These are phyloP conservation scores for Globisporangium nagaii DNA, from an alignment of 352 stramenopile species.

Conservation along the genomic window DNA sequence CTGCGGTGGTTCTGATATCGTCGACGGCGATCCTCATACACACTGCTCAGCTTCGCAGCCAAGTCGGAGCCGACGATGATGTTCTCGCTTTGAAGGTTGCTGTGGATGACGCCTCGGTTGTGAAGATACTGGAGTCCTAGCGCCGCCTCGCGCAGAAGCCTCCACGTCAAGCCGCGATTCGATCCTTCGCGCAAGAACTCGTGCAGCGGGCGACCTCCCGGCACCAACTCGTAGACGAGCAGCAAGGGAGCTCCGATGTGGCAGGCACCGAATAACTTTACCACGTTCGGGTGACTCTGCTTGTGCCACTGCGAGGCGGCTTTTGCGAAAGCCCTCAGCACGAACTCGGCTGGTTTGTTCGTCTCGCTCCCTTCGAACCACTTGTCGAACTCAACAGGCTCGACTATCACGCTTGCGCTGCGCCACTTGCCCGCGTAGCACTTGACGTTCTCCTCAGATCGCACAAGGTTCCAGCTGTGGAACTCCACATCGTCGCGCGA, in stretches of 20 bases:
- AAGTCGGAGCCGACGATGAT: neutral
- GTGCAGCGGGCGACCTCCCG: neutral
- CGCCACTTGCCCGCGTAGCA: neutral
- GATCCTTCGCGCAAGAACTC: neutral
- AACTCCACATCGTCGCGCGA: neutral
- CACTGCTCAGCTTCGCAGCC: neutral
- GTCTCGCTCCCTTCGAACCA: too few species aligned
- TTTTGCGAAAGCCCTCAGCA: neutral
- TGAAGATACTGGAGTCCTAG: neutral
- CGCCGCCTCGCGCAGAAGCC: neutral
- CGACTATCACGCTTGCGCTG: neutral
- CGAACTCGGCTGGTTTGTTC: too few species aligned
- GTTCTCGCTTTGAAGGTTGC: neutral
- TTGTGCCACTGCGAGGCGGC: neutral
- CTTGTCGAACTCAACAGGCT: neutral
- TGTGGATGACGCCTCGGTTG: neutral
- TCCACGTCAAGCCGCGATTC: neutral
- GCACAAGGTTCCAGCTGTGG: neutral
- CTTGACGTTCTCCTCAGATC: neutral
- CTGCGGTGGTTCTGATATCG: neutral
- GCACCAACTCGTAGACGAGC: neutral
- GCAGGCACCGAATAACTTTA: constrained; percentile 2
- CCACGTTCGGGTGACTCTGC: constrained; percentile 5
- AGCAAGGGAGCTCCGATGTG: neutral
- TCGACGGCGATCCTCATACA: neutral